These are phyloP conservation scores for Neurospora sp. DNA, from an alignment of 495 filamentous ascomycete species.

Conservation along the genomic window DNA sequence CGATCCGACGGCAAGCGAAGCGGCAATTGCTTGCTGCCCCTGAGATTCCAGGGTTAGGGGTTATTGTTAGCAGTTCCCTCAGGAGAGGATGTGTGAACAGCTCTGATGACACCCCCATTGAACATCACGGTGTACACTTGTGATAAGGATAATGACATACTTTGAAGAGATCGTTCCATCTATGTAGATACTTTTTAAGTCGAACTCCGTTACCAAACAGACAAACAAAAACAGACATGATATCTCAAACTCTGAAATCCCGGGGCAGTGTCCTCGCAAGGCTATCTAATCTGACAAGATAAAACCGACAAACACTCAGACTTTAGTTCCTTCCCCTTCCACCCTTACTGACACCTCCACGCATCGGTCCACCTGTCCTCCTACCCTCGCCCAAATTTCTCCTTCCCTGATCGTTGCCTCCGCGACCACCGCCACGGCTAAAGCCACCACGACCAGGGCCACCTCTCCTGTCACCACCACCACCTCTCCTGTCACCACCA, in stretches of 20 bases:
- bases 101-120: neutral
- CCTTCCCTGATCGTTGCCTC: constrained; percentile 3
- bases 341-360: neutral
- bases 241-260: neutral
- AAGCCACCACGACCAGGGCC: constrained; percentile 1
- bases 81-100: neutral
- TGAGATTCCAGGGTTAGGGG: neutral
- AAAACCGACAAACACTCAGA: neutral
- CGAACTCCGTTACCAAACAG: neutral
- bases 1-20: neutral
- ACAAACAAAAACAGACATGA: neutral
- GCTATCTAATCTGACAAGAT: neutral
- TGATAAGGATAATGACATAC: neutral
- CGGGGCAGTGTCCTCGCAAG: neutral
- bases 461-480: constrained; percentile 5
- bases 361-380: neutral
- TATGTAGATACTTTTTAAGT: neutral
- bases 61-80: neutral
- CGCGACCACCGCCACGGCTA: constrained; percentile 5
- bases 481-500: neutral
- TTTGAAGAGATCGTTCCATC: neutral
- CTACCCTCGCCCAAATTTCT: neutral
- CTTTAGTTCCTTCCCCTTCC: neutral
- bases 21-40: neutral
- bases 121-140: neutral